Percentiles rank a stretch among this genome's conserved stretches.
Conservation (phyloP, 768 basidiomycete genomes). For the Saitozyma podzolica region DNA sequence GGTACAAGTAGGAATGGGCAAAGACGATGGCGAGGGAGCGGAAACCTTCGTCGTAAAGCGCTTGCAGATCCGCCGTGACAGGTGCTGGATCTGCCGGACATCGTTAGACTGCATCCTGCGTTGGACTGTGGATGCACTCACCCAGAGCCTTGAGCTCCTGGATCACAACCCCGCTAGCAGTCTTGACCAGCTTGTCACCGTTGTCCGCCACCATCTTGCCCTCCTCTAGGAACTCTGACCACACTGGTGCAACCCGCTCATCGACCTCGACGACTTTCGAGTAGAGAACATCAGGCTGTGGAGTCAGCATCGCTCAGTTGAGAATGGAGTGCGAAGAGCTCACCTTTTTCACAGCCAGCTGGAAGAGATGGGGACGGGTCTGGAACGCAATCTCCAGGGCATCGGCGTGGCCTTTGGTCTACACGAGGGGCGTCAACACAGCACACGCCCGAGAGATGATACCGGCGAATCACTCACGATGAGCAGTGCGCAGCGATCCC, state of each 20-base stretch:
- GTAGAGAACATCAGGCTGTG: slow-evolving; percentile 58
- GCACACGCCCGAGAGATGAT: too few species aligned
- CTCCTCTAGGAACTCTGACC: slow-evolving; percentile 55
- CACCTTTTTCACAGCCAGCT: slow-evolving; percentile 70
- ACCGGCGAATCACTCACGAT: slow-evolving; percentile 54
- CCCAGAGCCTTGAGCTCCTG: slow-evolving; percentile 78
- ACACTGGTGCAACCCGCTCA: slow-evolving; percentile 90
- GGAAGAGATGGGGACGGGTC: slow-evolving; percentile 90
- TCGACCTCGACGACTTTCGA: slow-evolving; percentile 69
- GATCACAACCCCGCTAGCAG: slow-evolving; percentile 58
- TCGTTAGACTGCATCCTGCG: too few species aligned
- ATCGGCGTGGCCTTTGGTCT: slow-evolving; percentile 63
- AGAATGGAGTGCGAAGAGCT: slow-evolving; percentile 50
- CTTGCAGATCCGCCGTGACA: slow-evolving; percentile 65
- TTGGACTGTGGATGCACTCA: slow-evolving; percentile 38
- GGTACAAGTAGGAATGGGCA: slow-evolving; percentile 80
- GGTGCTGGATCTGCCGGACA: too few species aligned
- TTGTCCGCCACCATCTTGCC: slow-evolving; percentile 72
- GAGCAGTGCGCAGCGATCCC: slow-evolving; percentile 82
- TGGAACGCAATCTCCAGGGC: slow-evolving; percentile 92
- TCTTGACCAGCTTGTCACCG: slow-evolving; percentile 64
- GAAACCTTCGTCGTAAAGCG: slow-evolving; percentile 74
- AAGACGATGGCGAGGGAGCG: slow-evolving; percentile 86
- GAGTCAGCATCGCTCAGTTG: too few species aligned
- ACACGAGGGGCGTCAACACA: too few species aligned